Base-by-base conservation (phyloP, 1,139 yeast genomes). In the Candida sojae region DNA sequence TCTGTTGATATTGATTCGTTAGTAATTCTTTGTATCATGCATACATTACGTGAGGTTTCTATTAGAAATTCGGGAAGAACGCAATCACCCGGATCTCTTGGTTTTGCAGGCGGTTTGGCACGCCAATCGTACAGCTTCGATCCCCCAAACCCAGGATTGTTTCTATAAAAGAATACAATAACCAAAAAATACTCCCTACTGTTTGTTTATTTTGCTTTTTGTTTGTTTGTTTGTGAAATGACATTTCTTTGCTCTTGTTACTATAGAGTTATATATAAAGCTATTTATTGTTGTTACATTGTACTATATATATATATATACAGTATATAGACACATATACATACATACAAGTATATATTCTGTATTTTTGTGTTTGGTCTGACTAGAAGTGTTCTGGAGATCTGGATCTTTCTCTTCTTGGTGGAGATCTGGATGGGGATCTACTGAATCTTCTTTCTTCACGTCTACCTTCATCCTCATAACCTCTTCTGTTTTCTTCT, bases 391-490 rank as follows among this genome's bases (percentile, higher is more conserved):
- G 51, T 50, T 66, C 73, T 10, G 77, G 77, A n/a, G 77, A 71
- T 56, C 76, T 68, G 36, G 77, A 71, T 59, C 77, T 63, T 41
- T 66, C 68, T 57, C 70, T 65, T 56, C 70, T 65, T 48, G 64
- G 63, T 12, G 76, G 76, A 11, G 76, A 70, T 57, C 78, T 69
- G 4, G 75, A 69, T 10, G 76, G 75, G 2, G 75, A 69, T 55
- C 75, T 65, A 34, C 76, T 68, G 52, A 63, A 70, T 51, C 66
- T 63, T 51, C 71, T 57, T 17, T 57, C 62, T 47, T 48, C 52
- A 13, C 42, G 50, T 38, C 55, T 45, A 36, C 52, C 52, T 45
- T 59, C 57, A 23, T 57, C 58, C 42, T 57, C 58, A 36, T 57
- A 54, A 26, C 55, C 60, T 43, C 50, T 28, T 48, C 63, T 61